phyloP scores from a whole-genome alignment of 2,329 filamentous ascomycete species.

The Alternaria sp. region DNA sequence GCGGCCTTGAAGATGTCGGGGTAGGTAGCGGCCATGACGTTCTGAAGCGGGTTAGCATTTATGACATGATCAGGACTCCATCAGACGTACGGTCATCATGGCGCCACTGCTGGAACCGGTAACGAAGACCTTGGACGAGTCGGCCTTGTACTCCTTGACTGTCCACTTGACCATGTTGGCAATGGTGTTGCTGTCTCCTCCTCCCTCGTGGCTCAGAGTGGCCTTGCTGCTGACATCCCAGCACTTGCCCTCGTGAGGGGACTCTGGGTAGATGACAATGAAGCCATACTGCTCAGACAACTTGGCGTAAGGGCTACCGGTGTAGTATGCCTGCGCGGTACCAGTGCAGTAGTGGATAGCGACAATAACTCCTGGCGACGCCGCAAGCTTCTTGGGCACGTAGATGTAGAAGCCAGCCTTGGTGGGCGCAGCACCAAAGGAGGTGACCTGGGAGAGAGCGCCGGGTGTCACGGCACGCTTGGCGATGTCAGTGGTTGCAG shows the following conservation, averaged over 20 bases:
- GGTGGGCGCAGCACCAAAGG: slow-evolving; percentile 52
- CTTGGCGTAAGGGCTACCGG: slow-evolving; percentile 59
- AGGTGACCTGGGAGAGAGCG: slow-evolving; percentile 48
- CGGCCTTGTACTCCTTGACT: slow-evolving; percentile 58
- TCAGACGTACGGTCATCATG: slow-evolving; percentile 59
- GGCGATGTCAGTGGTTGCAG: slow-evolving; percentile 26
- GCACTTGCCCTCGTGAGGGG: slow-evolving; percentile 60
- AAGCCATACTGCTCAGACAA: slow-evolving; percentile 64
- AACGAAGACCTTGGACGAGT: slow-evolving; percentile 61
- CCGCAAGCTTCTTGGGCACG: slow-evolving; percentile 53
- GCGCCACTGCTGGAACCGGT: slow-evolving; percentile 62
- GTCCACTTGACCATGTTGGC: slow-evolving; percentile 67
- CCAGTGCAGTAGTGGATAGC: slow-evolving; percentile 65
- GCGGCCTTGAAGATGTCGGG: slow-evolving; percentile 62
- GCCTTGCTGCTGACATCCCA: slow-evolving; percentile 66
- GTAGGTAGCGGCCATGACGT: slow-evolving; percentile 60
- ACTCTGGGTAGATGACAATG: slow-evolving; percentile 66
- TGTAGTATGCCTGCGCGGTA: slow-evolving; percentile 57
- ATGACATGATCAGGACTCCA: no score
- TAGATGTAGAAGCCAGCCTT: slow-evolving; percentile 62
- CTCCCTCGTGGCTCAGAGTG: slow-evolving; percentile 63
- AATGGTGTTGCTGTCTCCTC: slow-evolving; percentile 63
- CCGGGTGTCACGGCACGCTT: slow-evolving; percentile 38
- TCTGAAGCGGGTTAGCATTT: slow-evolving; percentile 28
- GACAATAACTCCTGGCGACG: slow-evolving; percentile 60